Percentiles rank a stretch among this genome's conserved stretches.
Conservation (phyloP, 495 filamentous ascomycete species). For the Lindgomyces ingoldianus region DNA sequence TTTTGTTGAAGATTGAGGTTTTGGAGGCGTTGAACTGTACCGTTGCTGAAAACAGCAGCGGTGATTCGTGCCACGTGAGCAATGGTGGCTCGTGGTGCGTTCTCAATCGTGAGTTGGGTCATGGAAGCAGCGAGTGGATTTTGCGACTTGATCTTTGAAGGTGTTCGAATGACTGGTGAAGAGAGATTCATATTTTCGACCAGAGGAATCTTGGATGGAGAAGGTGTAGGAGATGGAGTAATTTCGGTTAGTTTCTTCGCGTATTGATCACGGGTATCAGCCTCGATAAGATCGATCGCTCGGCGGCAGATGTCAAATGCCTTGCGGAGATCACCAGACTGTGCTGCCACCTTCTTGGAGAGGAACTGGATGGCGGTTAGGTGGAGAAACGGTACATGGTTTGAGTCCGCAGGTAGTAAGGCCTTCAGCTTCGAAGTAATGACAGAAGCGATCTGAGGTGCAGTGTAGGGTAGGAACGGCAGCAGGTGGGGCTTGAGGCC, state of each 20-base stretch:
- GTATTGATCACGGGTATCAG: constrained; percentile 70
- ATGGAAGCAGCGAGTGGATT: constrained; percentile 45
- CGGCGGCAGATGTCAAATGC: constrained; percentile 92
- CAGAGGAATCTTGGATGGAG: constrained; percentile 59
- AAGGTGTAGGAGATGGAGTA: constrained; percentile 49
- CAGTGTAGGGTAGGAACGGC: constrained; percentile 90
- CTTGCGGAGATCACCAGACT: constrained; percentile 91
- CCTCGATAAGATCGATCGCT: constrained; percentile 85
- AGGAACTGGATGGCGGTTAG: constrained; percentile 91
- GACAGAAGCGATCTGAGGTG: constrained; percentile 81
- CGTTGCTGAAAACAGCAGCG: constrained; percentile 80
- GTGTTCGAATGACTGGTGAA: constrained; percentile 52
- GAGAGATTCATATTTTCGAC: constrained; percentile 70
- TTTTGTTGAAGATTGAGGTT: constrained; percentile 94
- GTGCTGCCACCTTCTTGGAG: constrained; percentile 87
- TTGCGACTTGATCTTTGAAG: constrained; percentile 27
- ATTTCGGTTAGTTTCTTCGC: constrained; percentile 56
- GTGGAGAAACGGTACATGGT: constrained; percentile 83
- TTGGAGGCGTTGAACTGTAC: constrained; percentile 76
- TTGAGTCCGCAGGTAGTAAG: constrained; percentile 54
- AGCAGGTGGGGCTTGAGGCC: constrained; percentile 87
- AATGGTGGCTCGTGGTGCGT: constrained; percentile 86
- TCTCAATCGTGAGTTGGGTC: constrained; percentile 62
- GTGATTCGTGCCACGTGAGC: constrained; percentile 88
- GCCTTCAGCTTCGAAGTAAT: constrained; percentile 80